Base-by-base conservation (phyloP, 2,329 filamentous ascomycete genomes). In the Fusarium sulawesiense region DNA sequence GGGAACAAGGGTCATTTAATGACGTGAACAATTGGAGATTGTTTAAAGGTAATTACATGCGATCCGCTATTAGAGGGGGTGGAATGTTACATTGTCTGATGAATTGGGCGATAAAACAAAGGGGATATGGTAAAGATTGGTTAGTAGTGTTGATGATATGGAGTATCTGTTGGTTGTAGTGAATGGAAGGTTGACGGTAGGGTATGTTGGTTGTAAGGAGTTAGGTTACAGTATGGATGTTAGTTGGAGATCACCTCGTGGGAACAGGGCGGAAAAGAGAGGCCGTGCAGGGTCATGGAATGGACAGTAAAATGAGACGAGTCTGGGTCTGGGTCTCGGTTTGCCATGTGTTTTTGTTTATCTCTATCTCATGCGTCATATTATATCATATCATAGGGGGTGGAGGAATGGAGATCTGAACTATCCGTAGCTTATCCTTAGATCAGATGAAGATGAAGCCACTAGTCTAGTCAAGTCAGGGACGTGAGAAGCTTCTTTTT, bases 261-360 rank as follows among this genome's bases (percentile, higher is more conserved):
- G 61, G 21, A 60, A 56, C 41, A 48, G 60, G 62, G 60, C 54
- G 61, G 62, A 60, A 66, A 44, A 66, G 42, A 66, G 29, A 65
- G 62, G 53, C 60, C 46, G 27, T 13, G n/a, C 54, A 50, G 45
- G 50, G 45, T 49, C 48, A 45, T 25, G 60, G 60, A 41, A 41
- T 27, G 34, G 9, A 37, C n/a, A 10, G 21, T 48, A 23, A 45
- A 56, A 56, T 56, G 53, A 46, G 41, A 27, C 41, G 34, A 37
- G 34, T 37, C 34, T 37, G 32, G 32, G 32, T 37, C 34, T 34
- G 8, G 8, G 32, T 34, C 32, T 34, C 32, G 9, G 32, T 34
- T 34, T 34, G 34, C 34, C 34, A n/a, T 37, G 34, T 37, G 34
- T 37, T 37, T 37, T 37, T 37, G 18, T 37, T 37, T 13, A 30